A percentile compares a stretch with the other conserved stretches of the same genome.
These are phyloP conservation scores for Coemansia sp. DNA, from an alignment of 192 early-diverging fungal species.

Conservation along the genomic window DNA sequence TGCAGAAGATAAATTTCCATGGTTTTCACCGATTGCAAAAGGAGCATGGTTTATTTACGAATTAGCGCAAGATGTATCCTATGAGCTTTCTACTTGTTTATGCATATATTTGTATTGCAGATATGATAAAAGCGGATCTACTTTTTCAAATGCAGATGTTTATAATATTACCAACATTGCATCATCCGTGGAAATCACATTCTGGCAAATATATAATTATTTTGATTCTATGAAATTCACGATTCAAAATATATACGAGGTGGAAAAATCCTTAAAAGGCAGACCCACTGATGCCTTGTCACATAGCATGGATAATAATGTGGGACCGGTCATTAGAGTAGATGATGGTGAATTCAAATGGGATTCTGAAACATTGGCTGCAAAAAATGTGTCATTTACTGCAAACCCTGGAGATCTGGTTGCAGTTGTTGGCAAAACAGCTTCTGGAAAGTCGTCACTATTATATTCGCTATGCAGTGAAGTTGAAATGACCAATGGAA, in stretches of 20 bases:
- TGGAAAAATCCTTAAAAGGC: background rate
- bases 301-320: background rate
- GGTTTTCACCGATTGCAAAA: background rate
- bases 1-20: background rate
- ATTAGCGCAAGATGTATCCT: background rate
- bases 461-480: constrained; percentile 9
- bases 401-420: constrained; percentile 54
- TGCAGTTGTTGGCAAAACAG: constrained; percentile 64
- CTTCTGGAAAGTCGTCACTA: constrained; percentile 71
- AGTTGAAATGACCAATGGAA: constrained; percentile 28
- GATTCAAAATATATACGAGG: background rate
- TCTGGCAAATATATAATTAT: background rate
- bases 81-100: background rate
- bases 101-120: background rate
- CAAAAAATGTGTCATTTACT: constrained; percentile 49
- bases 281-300: background rate
- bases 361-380: background rate
- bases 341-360: constrained; percentile 1
- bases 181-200: background rate
- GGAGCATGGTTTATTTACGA: background rate
- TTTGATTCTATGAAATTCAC: background rate
- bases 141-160: background rate
- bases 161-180: background rate
- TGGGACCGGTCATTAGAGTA: background rate
- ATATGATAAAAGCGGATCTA: background rate